These are phyloP conservation scores for Davidsoniella eucalypti DNA, from an alignment of 2,329 filamentous ascomycete genomes.

Conservation along the genomic window DNA sequence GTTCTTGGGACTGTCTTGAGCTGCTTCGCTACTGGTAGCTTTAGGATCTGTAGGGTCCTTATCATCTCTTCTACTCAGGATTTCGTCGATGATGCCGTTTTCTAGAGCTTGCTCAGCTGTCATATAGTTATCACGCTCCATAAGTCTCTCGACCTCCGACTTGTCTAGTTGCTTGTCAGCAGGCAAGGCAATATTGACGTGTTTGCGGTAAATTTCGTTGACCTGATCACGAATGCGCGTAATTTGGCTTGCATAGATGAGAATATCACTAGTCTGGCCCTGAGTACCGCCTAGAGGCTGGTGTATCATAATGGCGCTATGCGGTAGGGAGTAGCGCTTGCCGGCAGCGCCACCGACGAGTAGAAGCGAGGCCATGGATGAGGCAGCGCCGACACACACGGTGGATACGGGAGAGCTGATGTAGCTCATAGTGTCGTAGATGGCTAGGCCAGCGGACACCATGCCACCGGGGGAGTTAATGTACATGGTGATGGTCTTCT, in stretches of 20 bases:
- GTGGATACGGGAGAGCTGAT: constrained; percentile 86
- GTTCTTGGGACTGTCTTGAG: no score
- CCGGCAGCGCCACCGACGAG: constrained; percentile 73
- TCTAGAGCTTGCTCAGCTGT: constrained; percentile 76
- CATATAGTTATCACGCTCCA: constrained; percentile 95
- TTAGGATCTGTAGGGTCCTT: background rate
- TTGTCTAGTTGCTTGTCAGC: constrained; percentile 62
- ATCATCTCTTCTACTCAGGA: constrained; percentile 30
- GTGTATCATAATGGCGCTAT: constrained; percentile 92
- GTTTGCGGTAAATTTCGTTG: constrained; percentile 76
- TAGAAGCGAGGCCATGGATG: constrained; percentile 84
- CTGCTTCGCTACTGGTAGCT: no score
- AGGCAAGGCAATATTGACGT: constrained; percentile 63
- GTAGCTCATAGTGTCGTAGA: constrained; percentile 98
- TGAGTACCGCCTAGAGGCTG: constrained; percentile 67
- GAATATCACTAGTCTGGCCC: constrained; percentile 61
- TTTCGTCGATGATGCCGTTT: constrained; percentile 82
- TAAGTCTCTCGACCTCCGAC: constrained; percentile 69
- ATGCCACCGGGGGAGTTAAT: constrained; percentile 94
- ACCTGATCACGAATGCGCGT: constrained; percentile 68
- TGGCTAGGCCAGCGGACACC: constrained; percentile 65
- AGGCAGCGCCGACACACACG: constrained; percentile 86
- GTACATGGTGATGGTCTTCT: constrained; percentile 92
- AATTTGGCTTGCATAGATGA: constrained; percentile 96
- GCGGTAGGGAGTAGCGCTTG: constrained; percentile 78